These are phyloP conservation scores for Whalleya microplaca DNA, from an alignment of 2,329 filamentous ascomycete species.

Conservation along the genomic window DNA sequence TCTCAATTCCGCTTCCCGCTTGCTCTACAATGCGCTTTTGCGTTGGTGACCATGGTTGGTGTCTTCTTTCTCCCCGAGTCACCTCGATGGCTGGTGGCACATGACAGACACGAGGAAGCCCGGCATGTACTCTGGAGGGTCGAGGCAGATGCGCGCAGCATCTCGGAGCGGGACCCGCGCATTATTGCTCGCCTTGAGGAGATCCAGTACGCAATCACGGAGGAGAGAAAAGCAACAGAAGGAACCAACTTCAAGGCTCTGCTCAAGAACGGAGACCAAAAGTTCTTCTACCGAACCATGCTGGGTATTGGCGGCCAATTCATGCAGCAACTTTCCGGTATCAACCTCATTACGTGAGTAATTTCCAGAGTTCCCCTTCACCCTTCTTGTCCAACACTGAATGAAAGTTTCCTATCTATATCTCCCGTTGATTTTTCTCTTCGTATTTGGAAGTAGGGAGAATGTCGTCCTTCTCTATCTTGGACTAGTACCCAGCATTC, in stretches of 20 bases:
- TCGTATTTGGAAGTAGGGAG: too few species aligned
- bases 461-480: too few species aligned
- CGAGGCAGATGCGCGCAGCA: too few species aligned
- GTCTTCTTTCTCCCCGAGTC: constrained; percentile 59
- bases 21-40: constrained; percentile 62
- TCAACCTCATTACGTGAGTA: constrained; percentile 44
- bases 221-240: too few species aligned
- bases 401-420: too few species aligned
- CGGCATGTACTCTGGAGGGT: constrained; percentile 50
- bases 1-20: constrained; percentile 65
- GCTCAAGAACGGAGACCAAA: constrained; percentile 40
- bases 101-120: constrained; percentile 50
- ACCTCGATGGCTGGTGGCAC: constrained; percentile 50
- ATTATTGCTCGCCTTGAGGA: too few species aligned
- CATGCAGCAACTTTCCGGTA: constrained; percentile 55
- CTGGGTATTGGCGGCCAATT: constrained; percentile 61
- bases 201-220: too few species aligned
- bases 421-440: too few species aligned
- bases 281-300: constrained; percentile 55
- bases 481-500: too few species aligned
- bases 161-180: too few species aligned
- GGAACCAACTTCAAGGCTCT: constrained; percentile 53
- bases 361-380: too few species aligned
- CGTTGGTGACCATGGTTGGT: constrained; percentile 57
- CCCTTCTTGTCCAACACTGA: too few species aligned